Evolutionary conservation across 257 asterid genomes (phyloP).

Genomic region (Solanum neorickii): DNA sequence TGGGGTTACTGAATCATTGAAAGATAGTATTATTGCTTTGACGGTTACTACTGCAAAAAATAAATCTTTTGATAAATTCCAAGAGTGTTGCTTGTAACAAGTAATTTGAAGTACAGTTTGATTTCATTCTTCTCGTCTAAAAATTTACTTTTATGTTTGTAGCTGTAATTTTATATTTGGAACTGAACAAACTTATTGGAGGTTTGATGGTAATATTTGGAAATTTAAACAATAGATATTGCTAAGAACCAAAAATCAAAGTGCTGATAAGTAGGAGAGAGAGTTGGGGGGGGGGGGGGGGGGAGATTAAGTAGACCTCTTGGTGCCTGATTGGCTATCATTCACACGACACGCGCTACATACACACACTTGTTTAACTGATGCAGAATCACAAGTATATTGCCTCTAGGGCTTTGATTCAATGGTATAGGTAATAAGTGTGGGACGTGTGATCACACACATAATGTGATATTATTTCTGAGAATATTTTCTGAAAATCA

Average conservation of each 20-base stretch:
- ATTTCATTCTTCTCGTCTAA: neutral
- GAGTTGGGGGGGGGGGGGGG: neutral
- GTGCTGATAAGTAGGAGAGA: neutral
- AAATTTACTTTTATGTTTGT: neutral
- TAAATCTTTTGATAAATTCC: neutral
- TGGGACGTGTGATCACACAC: neutral
- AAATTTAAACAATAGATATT: neutral
- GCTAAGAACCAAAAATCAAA: neutral
- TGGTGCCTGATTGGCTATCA: neutral
- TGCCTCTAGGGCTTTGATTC: neutral
- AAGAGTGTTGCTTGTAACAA: neutral
- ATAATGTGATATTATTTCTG: neutral
- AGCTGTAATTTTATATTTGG: neutral
- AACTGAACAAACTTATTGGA: neutral
- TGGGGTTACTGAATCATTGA: neutral
- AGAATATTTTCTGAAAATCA: neutral
- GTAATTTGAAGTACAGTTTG: neutral
- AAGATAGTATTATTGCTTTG: neutral
- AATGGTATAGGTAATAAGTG: neutral
- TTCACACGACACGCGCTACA: neutral
- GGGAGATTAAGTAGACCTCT: neutral
- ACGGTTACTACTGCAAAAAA: neutral
- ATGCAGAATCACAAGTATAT: neutral
- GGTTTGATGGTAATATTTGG: neutral
- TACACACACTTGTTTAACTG: neutral